Evolutionary conservation across 345 rosid species (phyloP).

Genomic region (Salix purpurea): DNA sequence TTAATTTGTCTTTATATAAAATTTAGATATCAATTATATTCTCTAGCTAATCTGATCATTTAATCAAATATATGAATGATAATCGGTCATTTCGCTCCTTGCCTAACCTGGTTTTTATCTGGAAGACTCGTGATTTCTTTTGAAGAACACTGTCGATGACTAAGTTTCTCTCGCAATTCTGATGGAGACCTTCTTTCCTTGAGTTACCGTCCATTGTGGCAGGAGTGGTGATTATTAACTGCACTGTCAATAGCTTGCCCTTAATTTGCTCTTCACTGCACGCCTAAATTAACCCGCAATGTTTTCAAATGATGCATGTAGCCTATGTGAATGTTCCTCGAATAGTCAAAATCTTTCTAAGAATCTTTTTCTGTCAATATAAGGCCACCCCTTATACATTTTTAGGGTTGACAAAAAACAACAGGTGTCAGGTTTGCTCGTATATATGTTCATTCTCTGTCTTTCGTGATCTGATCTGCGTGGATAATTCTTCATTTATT

Average conservation of each 20-base stretch:
- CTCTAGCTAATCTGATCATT: not conserved
- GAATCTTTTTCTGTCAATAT: constrained; percentile 39
- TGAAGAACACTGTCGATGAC: not conserved
- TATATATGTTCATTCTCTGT: not conserved
- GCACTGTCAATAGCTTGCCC: not conserved
- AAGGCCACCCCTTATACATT: constrained; percentile 34
- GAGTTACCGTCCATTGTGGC: not conserved
- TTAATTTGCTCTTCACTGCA: not conserved
- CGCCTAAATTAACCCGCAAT: not conserved
- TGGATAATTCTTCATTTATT: not conserved
- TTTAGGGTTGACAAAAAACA: constrained; percentile 34
- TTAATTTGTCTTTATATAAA: not conserved
- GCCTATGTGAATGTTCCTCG: constrained; percentile 26
- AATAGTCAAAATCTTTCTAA: constrained; percentile 40
- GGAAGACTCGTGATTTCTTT: not conserved
- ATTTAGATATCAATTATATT: not conserved
- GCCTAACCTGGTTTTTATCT: not conserved
- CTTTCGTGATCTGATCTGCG: not conserved
- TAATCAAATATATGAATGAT: not conserved
- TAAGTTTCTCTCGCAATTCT: not conserved
- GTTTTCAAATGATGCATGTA: not conserved
- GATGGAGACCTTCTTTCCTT: not conserved
- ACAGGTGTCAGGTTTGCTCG: constrained; percentile 16
- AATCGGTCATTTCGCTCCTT: not conserved
- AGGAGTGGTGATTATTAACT: not conserved